Conservation (phyloP, 2,329 filamentous ascomycete genomes). For the Penicillium hesseltinei region DNA sequence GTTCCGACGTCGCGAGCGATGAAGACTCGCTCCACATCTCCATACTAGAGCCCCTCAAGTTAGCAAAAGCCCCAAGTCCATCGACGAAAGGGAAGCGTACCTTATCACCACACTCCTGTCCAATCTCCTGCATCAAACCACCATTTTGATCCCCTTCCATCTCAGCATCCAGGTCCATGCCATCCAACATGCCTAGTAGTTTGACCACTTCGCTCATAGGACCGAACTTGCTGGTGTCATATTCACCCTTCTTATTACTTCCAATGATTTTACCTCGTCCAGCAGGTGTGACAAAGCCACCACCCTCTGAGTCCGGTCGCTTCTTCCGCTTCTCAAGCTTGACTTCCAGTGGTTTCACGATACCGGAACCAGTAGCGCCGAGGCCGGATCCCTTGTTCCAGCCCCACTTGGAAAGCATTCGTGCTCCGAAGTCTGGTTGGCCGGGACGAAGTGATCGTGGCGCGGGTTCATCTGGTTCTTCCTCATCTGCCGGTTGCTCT, state of each 20-base stretch:
- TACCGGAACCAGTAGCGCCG: conserved; percentile 77
- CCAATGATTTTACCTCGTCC: conserved; percentile 78
- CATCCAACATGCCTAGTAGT: conserved; percentile 79
- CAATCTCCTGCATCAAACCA: conserved; percentile 85
- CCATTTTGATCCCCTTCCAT: conserved; percentile 61
- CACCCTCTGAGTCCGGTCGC: conserved; percentile 72
- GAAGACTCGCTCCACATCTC: conserved; percentile 74
- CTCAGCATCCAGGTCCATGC: conserved; percentile 77
- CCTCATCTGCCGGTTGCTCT: conserved; percentile 36
- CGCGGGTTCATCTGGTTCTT: conserved; percentile 35
- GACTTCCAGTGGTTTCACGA: conserved; percentile 77
- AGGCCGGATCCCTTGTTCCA: conserved; percentile 87
- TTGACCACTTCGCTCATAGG: conserved; percentile 79
- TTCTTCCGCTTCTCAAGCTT: conserved; percentile 85
- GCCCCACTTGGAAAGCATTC: conserved; percentile 89
- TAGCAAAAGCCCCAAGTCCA: not conserved
- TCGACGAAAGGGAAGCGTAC: conserved; percentile 38
- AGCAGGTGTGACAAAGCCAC: conserved; percentile 69
- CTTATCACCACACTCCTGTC: conserved; percentile 85
- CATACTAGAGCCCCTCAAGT: conserved; percentile 59
- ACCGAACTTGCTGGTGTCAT: conserved; percentile 59
- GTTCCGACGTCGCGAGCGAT: conserved; percentile 61
- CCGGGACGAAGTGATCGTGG: conserved; percentile 68
- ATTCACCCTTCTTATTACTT: conserved; percentile 58
- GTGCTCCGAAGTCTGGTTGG: conserved; percentile 79